phyloP scores from a whole-genome alignment of 331 rosid species.

The Ulmus americana region DNA sequence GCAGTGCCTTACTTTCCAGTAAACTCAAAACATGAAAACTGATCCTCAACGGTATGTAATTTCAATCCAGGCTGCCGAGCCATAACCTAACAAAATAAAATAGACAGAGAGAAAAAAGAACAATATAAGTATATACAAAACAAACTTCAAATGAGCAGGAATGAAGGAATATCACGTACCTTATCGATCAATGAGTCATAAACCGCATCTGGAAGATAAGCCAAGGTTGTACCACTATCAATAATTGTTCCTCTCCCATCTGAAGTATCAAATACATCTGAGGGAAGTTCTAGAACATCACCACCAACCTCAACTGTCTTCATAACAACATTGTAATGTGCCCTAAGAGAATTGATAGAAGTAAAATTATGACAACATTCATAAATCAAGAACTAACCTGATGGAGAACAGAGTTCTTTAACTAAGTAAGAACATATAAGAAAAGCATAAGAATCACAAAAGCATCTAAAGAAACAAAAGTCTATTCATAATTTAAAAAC shows the following conservation, averaged over 20 bases:
- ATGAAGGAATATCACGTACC: conserved; percentile 32
- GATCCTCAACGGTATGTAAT: conserved; percentile 38
- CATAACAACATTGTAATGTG: conserved; percentile 74
- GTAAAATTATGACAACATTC: conserved; percentile 27
- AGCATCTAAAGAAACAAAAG: neutral
- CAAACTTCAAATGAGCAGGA: conserved; percentile 14
- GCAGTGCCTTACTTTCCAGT: conserved; percentile 39
- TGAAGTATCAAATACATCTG: conserved; percentile 43
- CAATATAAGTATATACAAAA: neutral
- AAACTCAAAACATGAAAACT: conserved; percentile 62
- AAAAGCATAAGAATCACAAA: neutral
- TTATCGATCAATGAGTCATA: conserved; percentile 33
- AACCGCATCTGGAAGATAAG: conserved; percentile 55
- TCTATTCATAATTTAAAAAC: neutral
- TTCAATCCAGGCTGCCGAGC: conserved; percentile 42
- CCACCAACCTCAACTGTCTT: conserved; percentile 61
- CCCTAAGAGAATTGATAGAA: conserved; percentile 43
- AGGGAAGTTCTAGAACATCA: conserved; percentile 45
- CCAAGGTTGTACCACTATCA: conserved; percentile 96
- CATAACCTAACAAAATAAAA: conserved; percentile 36
- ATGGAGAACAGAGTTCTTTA: neutral
- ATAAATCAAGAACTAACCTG: conserved; percentile 24
- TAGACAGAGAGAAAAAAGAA: neutral
- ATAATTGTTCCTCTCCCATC: conserved; percentile 52
- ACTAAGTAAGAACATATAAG: neutral